These are phyloP conservation scores for Heritiera littoralis DNA, from an alignment of 345 rosid genomes.

Conservation along the genomic window DNA sequence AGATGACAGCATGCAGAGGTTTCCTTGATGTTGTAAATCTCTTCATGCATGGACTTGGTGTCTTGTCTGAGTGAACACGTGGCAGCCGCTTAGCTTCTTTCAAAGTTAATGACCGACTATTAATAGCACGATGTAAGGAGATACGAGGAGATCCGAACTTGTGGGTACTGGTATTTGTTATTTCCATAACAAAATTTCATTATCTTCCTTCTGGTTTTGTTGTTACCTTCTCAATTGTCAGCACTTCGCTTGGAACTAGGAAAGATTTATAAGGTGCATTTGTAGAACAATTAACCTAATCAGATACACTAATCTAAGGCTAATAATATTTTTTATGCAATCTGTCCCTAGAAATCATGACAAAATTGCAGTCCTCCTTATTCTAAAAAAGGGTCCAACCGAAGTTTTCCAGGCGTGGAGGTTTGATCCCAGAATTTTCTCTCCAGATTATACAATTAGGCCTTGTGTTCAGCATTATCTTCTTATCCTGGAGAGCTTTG, in stretches of 20 bases:
- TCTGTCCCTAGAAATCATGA: background rate
- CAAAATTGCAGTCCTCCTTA: background rate
- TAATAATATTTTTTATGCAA: background rate
- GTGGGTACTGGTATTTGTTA: background rate
- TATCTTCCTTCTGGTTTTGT: background rate
- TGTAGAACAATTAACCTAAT: background rate
- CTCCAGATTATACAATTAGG: background rate
- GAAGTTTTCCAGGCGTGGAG: background rate
- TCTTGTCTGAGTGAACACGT: slow-evolving; percentile 7
- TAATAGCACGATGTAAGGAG: slow-evolving; percentile 13
- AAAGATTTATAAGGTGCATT: background rate
- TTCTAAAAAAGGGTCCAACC: background rate
- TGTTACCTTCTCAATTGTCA: background rate
- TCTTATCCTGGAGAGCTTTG: background rate
- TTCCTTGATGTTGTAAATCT: background rate
- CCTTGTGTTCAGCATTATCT: background rate
- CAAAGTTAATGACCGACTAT: slow-evolving; percentile 8
- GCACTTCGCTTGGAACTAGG: background rate
- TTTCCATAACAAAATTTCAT: background rate
- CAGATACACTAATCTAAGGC: background rate
- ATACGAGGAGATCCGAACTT: background rate
- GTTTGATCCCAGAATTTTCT: background rate
- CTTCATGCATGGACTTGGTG: background rate
- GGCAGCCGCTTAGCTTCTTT: background rate
- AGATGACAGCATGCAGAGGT: slow-evolving; percentile 10